Evolutionary conservation across 768 basidiomycete species (phyloP).

Genomic region (Mycena amicta): DNA sequence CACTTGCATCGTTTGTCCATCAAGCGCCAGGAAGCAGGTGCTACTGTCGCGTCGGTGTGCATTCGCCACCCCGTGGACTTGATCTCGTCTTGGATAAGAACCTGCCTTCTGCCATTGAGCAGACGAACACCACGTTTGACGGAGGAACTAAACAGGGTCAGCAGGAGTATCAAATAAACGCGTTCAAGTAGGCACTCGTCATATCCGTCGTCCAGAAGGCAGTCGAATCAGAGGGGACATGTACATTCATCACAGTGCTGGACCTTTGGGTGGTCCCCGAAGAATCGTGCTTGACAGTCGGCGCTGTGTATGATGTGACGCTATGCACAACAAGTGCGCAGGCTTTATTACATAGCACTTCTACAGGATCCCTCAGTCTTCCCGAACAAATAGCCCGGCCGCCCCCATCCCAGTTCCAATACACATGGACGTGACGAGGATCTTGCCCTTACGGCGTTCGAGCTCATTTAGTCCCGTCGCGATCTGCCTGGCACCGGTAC

Average conservation of each 20-base stretch:
- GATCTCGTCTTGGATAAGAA: conserved; percentile 94
- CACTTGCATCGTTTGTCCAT: conserved; percentile 66
- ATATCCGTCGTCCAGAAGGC: too few relatives aligned
- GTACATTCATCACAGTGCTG: too few relatives aligned
- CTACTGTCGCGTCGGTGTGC: conserved; percentile 93
- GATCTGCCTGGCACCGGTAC: conserved; percentile 83
- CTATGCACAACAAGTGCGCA: too few relatives aligned
- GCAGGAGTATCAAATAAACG: conserved; percentile 54
- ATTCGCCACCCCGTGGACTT: conserved; percentile 80
- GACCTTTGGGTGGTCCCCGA: too few relatives aligned
- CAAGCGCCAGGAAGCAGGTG: conserved; percentile 78
- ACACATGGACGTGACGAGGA: conserved; percentile 22
- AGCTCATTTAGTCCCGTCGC: conserved; percentile 82
- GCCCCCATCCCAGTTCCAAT: conserved; percentile 88
- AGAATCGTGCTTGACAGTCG: too few relatives aligned
- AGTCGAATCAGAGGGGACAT: too few relatives aligned
- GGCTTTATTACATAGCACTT: too few relatives aligned
- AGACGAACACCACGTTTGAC: conserved; percentile 84
- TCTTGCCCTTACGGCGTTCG: conserved; percentile 68
- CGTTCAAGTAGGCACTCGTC: conserved; percentile 71
- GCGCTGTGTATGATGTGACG: too few relatives aligned
- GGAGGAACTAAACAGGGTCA: conserved; percentile 64
- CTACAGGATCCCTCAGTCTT: too few relatives aligned
- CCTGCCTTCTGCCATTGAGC: conserved; percentile 82
- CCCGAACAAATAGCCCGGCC: conserved; percentile 70